These are phyloP conservation scores for Eimeria maxima DNA, from an alignment of 169 alveolate genomes.

Conservation along the genomic window DNA sequence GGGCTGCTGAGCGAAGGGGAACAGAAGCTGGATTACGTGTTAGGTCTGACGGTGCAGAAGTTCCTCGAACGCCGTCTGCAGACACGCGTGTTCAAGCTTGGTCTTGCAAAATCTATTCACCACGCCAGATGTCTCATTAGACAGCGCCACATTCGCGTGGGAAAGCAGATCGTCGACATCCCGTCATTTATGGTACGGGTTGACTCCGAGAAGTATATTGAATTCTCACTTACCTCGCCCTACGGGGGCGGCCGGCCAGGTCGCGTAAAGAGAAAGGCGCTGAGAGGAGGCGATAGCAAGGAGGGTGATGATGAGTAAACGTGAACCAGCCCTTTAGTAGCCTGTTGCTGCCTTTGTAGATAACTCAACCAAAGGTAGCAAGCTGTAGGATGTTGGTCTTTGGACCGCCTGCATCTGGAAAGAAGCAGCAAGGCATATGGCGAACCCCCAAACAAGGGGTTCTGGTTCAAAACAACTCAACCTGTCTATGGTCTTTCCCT, in stretches of 20 bases:
- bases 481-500: neutral
- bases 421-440: neutral
- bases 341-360: neutral
- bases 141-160: conserved; percentile 99
- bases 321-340: neutral
- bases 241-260: conserved; percentile 99
- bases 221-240: conserved; percentile 97
- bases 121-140: conserved; percentile 99
- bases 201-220: conserved; percentile 99
- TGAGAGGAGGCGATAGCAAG: conserved; percentile 67
- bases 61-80: conserved; percentile 99
- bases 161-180: conserved; percentile 98
- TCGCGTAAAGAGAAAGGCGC: conserved; percentile 96
- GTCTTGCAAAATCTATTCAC: conserved; percentile 98
- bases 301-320: conserved; percentile 83
- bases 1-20: conserved; percentile 98
- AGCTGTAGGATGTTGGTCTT: neutral
- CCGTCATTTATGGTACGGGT: conserved; percentile 99
- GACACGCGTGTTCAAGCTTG: conserved; percentile 98
- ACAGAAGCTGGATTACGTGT: conserved; percentile 99
- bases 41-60: conserved; percentile 98
- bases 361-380: neutral
- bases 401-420: neutral
- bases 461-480: neutral
- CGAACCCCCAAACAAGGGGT: neutral